phyloP scores from a whole-genome alignment of 768 basidiomycete species.

The Suillus subluteus region DNA sequence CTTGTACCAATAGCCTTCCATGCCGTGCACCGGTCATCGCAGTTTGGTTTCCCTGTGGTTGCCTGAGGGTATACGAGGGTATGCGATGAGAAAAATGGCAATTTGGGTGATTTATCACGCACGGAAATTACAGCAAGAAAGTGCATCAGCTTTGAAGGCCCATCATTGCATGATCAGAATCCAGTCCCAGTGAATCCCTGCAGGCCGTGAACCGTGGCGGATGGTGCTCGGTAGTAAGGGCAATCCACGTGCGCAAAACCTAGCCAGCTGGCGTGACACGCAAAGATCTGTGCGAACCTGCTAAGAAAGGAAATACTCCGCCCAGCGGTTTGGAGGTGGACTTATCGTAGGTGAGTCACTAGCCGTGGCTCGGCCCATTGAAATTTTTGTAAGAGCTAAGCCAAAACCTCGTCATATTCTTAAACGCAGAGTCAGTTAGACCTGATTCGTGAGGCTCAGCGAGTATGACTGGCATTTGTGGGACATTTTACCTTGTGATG shows the following conservation, averaged over 20 bases:
- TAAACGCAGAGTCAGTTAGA: background rate
- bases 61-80: background rate
- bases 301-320: background rate
- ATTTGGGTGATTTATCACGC: background rate
- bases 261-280: too few relatives aligned
- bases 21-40: background rate
- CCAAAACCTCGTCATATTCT: background rate
- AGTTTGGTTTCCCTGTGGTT: background rate
- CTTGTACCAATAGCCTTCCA: background rate
- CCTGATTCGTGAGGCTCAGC: background rate
- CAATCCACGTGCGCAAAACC: background rate
- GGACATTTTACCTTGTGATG: background rate
- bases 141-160: background rate
- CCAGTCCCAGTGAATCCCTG: background rate
- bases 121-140: background rate
- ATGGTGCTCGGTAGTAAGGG: background rate
- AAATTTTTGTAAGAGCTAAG: background rate
- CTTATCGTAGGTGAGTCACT: background rate
- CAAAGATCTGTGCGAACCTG: background rate
- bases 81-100: background rate
- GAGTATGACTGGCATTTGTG: background rate
- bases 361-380: background rate
- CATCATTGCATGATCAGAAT: background rate
- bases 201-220: background rate
- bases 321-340: background rate